Evolutionary conservation across 257 asterid species (phyloP), one percentile per base, ranked within the genome.

Genomic region (Ajuga chamaepitys): DNA sequence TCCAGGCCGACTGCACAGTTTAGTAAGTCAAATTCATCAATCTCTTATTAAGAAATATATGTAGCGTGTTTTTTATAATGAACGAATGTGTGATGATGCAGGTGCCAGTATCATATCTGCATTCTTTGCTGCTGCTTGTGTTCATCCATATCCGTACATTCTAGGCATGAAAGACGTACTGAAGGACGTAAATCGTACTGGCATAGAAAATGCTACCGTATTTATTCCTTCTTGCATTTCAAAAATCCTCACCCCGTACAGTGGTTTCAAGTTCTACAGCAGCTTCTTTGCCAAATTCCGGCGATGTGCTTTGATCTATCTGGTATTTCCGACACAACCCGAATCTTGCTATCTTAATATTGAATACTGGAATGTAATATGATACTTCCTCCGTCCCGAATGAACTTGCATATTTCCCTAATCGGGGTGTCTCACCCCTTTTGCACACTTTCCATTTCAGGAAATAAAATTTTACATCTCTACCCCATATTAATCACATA

Each of bases 41-140:
- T n/a, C n/a, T n/a, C n/a, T n/a, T n/a, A n/a, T n/a, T n/a, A n/a
- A n/a, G n/a, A n/a, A n/a, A n/a, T n/a, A n/a, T n/a, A n/a, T n/a
- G n/a, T n/a, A n/a, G n/a, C n/a, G n/a, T n/a, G n/a, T n/a, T n/a
- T n/a, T n/a, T n/a, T n/a, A n/a, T n/a, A n/a, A n/a, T n/a, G n/a
- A n/a, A n/a, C n/a, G n/a, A n/a, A n/a, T n/a, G 8, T 40, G 6
- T 42, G 24, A 61, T 61, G 42, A 6, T 63, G 17, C 58, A 63
- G 70, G 70, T 24, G 70, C 70, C 4, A 9, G 61, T 50, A 24
- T 64, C 61, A 21, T 64, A 53, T 64, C 70, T 35, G 70, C 52
- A 64, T 51, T 64, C 47, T 50, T 21, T 35, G 7, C 51, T 4
- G 4, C 61, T 35, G 61, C 37, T 20, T 51, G 37, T 51, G 4